Evolutionary conservation across 2,329 filamentous ascomycete genomes (phyloP).

Genomic region (Phyllosticta citrichinensis): DNA sequence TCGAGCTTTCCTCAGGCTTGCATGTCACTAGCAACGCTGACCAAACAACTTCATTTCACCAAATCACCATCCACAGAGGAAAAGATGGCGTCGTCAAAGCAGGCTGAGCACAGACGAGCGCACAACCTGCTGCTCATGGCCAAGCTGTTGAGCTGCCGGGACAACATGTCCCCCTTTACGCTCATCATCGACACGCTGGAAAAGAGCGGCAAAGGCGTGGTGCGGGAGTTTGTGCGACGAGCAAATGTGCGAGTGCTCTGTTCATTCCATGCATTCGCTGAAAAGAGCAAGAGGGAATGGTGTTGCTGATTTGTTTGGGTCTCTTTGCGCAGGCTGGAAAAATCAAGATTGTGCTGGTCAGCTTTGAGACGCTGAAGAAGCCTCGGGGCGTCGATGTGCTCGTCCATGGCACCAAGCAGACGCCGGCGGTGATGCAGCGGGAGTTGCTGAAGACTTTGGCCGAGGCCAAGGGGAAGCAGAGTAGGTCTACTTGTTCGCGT

Average conservation of each 20-base stretch:
- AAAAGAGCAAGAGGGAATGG: neutral
- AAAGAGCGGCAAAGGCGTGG: constrained; percentile 61
- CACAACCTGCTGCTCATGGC: constrained; percentile 78
- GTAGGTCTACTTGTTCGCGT: neutral
- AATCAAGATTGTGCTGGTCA: constrained; percentile 63
- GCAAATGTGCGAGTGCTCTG: constrained; percentile 49
- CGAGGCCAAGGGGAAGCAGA: neutral
- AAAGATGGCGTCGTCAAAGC: constrained; percentile 17
- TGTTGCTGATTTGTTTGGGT: neutral
- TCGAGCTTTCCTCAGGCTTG: neutral
- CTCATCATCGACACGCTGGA: constrained; percentile 77
- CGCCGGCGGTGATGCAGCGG: constrained; percentile 45
- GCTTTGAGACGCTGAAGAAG: constrained; percentile 62
- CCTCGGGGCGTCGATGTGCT: constrained; percentile 57
- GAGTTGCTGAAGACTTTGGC: constrained; percentile 42
- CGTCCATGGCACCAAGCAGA: constrained; percentile 53
- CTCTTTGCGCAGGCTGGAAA: constrained; percentile 29
- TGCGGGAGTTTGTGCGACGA: constrained; percentile 64
- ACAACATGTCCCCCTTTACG: constrained; percentile 76
- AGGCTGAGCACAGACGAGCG: constrained; percentile 55
- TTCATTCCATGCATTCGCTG: neutral
- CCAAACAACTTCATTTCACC: neutral
- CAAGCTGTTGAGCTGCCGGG: constrained; percentile 62
- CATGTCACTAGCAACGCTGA: neutral
- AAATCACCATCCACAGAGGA: neutral